Base-by-base conservation (phyloP, 1,284 basidiomycete genomes). In the Coniophora puteana region DNA sequence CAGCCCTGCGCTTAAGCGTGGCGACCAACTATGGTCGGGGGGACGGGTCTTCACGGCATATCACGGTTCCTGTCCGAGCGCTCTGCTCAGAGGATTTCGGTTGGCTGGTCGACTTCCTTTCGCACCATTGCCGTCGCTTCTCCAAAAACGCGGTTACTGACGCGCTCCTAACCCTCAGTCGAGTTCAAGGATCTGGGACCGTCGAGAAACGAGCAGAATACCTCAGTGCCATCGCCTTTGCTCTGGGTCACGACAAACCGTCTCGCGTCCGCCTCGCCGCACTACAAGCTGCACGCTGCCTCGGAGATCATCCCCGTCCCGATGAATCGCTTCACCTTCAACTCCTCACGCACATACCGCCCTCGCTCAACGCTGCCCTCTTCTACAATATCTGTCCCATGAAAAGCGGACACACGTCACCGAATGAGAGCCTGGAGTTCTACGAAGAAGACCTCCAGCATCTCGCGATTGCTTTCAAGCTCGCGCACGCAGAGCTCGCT, bases 71-170 rank as follows among this genome's bases (percentile, higher is more conserved):
- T 7, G 21, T 23, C 16, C 22, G 24, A 14, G 17, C 20, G 30
- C 43, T 28, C 13, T 4, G 18, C 10, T 21, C 41, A n/a, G 2
- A 16, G 26, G 34, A 31, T 18, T 43, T 24, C 20, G 22, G 27
- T 12, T 45, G 43, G 43, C 14, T 43, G 29, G 24, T 45, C 18
- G 33, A 43, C 23, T 45, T 36, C 23, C 21, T 45, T 16, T 28
- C 28, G 11, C 21, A 45, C 30, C 26, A 43, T 14, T 30, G 29
- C n/a, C n/a, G n/a, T n/a, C 16, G 25, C n/a, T 6, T 18, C 24
- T 20, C 23, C 43, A 16, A 37, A 7, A 24, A 8, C 5, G 43
- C 43, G 17, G 43, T 45, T 16, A 25, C 13, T n/a, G 43, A 45
- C 16, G 41, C 43, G 21, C 32, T 45, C 23, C 24, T n/a, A 6